These are phyloP conservation scores for Cardamine chenopodiifolia DNA, from an alignment of 345 rosid genomes.

Conservation along the genomic window DNA sequence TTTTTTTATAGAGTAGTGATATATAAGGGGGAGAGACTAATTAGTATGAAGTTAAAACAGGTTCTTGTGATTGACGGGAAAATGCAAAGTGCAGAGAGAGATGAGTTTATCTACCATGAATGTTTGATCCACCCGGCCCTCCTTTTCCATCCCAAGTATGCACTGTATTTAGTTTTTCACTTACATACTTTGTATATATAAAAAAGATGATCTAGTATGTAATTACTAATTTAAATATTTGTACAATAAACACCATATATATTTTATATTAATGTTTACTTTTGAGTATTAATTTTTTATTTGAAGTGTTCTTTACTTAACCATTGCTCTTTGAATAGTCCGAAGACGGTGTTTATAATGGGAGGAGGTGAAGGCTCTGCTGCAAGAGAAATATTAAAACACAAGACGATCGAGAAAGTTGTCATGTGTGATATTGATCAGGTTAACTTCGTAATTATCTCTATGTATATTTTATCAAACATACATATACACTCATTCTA, in stretches of 20 bases:
- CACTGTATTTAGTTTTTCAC: background rate
- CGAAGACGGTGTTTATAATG: slow-evolving; percentile 77
- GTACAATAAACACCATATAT: background rate
- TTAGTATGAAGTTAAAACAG: slow-evolving; percentile 40
- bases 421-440: slow-evolving; percentile 97
- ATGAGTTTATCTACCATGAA: slow-evolving; percentile 92
- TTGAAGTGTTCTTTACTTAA: background rate
- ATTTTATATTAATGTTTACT: background rate
- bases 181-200: background rate
- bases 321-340: slow-evolving; percentile 51
- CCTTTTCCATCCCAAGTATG: slow-evolving; percentile 70
- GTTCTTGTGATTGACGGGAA: slow-evolving; percentile 93
- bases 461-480: background rate
- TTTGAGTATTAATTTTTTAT: background rate
- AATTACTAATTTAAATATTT: background rate
- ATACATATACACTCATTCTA: background rate
- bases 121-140: slow-evolving; percentile 91
- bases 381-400: slow-evolving; percentile 91
- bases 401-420: slow-evolving; percentile 64
- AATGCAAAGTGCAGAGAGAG: slow-evolving; percentile 97
- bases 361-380: slow-evolving; percentile 99
- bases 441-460: slow-evolving; percentile 45
- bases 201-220: background rate
- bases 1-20: background rate
- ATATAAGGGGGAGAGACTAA: slow-evolving; percentile 10